Conservation (phyloP, 192 early-diverging fungal species). For the Backusella australiensis region DNA sequence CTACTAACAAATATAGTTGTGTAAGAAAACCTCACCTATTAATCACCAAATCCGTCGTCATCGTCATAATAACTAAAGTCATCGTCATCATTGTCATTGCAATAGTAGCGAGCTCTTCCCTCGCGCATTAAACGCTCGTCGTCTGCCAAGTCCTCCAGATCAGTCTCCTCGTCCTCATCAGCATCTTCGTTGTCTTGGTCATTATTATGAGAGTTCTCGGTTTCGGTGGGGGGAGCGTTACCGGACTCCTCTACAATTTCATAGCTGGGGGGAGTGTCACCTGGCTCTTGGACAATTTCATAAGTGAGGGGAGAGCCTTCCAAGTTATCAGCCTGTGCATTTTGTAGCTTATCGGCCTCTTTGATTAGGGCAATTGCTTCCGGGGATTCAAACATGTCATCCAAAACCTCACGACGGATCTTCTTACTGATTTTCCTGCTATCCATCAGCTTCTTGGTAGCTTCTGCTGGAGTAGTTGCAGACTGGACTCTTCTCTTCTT, state of each 20-base stretch:
- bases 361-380: not conserved
- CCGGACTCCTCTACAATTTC: conserved; percentile 48
- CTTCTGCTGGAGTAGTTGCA: conserved; percentile 72
- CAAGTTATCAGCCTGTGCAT: conserved; percentile 9
- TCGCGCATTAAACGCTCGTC: conserved; percentile 26
- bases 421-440: conserved; percentile 79
- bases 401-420: conserved; percentile 84
- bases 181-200: conserved; percentile 21
- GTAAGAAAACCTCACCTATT: too few species aligned
- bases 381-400: conserved; percentile 56
- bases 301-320: not conserved
- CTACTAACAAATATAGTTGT: too few species aligned
- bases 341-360: conserved; percentile 40
- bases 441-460: conserved; percentile 66
- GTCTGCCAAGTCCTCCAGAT: conserved; percentile 46
- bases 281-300: too few species aligned
- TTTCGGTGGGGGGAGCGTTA: conserved; percentile 32
- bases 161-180: conserved; percentile 47
- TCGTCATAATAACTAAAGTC: not conserved
- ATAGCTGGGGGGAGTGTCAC: not conserved
- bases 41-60: not conserved
- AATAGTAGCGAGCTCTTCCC: conserved; percentile 1
- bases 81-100: not conserved
- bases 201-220: not conserved
- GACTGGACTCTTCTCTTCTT: conserved; percentile 31